Percentiles rank a stretch among this genome's conserved stretches.
Conservation (phyloP, 2,329 filamentous ascomycete species). For the Malbranchea cinnamomea region DNA sequence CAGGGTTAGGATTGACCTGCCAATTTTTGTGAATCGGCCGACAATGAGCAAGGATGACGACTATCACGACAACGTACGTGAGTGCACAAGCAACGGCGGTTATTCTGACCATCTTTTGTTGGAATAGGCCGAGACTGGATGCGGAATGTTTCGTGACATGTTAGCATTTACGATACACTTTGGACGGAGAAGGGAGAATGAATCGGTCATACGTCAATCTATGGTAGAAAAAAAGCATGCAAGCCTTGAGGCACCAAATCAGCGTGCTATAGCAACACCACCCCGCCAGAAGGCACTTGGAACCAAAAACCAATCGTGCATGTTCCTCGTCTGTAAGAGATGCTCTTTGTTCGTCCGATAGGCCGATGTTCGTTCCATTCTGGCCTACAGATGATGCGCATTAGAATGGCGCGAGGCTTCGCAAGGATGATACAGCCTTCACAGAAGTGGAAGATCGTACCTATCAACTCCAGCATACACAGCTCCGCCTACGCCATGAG, state of each 20-base stretch:
- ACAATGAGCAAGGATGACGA: slow-evolving; percentile 24
- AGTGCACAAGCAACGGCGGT: slow-evolving; percentile 17
- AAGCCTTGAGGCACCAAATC: slow-evolving; percentile 30
- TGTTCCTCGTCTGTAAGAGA: slow-evolving; percentile 19
- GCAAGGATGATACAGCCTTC: background rate
- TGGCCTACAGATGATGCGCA: slow-evolving; percentile 14
- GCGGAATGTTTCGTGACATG: background rate
- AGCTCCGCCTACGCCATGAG: slow-evolving; percentile 10
- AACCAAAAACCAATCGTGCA: slow-evolving; percentile 19
- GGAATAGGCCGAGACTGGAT: slow-evolving; percentile 20
- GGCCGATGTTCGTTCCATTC: slow-evolving; percentile 26
- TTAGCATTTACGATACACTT: background rate
- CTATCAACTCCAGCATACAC: slow-evolving; percentile 13
- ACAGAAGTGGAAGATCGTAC: slow-evolving; percentile 3
- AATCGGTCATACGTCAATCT: slow-evolving; percentile 26
- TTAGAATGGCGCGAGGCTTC: slow-evolving; percentile 3
- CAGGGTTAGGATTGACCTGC: slow-evolving; percentile 29
- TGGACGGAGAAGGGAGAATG: too few relatives aligned
- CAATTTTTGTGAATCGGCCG: slow-evolving; percentile 25
- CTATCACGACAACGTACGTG: slow-evolving; percentile 21
- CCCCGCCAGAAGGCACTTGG: slow-evolving; percentile 19
- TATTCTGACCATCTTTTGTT: slow-evolving; percentile 25
- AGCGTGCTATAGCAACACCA: slow-evolving; percentile 30
- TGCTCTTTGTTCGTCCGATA: slow-evolving; percentile 19
- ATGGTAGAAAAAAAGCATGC: slow-evolving; percentile 30